Base-by-base conservation (phyloP, 371 early-diverging fungal genomes). In the Dichotomocladium elegans region DNA sequence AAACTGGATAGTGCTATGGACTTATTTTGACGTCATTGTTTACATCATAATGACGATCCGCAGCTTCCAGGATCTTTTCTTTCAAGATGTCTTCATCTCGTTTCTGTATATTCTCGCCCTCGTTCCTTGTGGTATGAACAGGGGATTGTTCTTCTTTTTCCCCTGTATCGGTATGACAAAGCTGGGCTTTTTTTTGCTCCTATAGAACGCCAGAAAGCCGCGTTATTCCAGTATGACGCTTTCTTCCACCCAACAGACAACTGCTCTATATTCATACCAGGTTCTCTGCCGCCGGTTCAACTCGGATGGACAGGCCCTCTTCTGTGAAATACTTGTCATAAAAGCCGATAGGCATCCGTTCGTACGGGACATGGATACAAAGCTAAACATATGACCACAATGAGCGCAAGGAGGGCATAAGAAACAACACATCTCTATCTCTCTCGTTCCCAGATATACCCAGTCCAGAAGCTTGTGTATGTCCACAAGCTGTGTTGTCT, bases 311-410 rank as follows among this genome's bases (percentile, higher is more conserved):
- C 17, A 52, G 21, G 17, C 31, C 73, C 47, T 74, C 63, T 21
- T 85, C 81, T 24, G 72, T 76, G 49, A 74, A 83, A 4, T 77
- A 60, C 34, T 82, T 83, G 45, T 83, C 85, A 24, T 65, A 72
- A 45, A 80, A 82, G 24, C 82, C 82, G 24, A 74, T 42, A 0
- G 85, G 85, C 48, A 85, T 69, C 40, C 73, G 67, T 21, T 83
- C 83, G 40, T 79, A 75, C 35, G 80, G 77, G 1, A 79, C 57
- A 60, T 81, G 65, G 37, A 80, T 51, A 43, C 81, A 80, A 10
- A 81, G 65, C 81, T 81, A 58, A 4, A 33, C 11, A 30, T 9
- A 8, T 9, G 17, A 25, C 19, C 11, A n/a, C 9, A 4, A 3
- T 28, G 10, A 51, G 41, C 7, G 17, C 9, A 31, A 29, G 24